Evolutionary conservation across 2,329 filamentous ascomycete genomes (phyloP).

Genomic region (Pezicula carpinea): DNA sequence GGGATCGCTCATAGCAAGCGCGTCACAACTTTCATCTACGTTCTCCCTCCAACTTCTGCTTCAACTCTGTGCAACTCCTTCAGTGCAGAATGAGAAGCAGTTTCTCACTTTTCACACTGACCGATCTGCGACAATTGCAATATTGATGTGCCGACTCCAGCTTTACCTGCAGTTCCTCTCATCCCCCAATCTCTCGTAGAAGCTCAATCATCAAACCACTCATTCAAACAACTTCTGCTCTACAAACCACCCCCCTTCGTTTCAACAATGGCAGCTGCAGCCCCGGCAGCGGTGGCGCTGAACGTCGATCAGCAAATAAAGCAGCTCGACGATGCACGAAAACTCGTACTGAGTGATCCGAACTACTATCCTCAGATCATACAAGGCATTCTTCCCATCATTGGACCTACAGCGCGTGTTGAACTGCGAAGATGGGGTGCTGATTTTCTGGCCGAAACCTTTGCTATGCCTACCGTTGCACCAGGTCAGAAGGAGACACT

Average conservation of each 20-base stretch:
- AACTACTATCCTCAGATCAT: conserved; percentile 90
- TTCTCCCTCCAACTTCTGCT: background rate
- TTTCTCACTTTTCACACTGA: background rate
- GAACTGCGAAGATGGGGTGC: conserved; percentile 93
- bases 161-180: conserved; percentile 16
- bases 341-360: conserved; percentile 81
- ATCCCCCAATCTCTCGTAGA: conserved; percentile 12
- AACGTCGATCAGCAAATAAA: conserved; percentile 72
- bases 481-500: conserved; percentile 76
- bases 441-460: conserved; percentile 93
- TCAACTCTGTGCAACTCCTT: background rate
- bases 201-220: background rate
- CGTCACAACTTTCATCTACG: background rate
- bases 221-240: too few species aligned
- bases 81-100: conserved; percentile 11
- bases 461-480: conserved; percentile 82
- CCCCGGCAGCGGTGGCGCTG: conserved; percentile 44
- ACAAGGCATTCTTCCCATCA: conserved; percentile 86
- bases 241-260: too few species aligned
- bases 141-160: conserved; percentile 4
- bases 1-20: too few species aligned
- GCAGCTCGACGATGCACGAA: conserved; percentile 86
- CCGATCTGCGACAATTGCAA: conserved; percentile 10
- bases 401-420: conserved; percentile 67
- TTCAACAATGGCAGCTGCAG: conserved; percentile 29